Conservation (phyloP, 2,329 filamentous ascomycete species). For the Cladophialophora bantiana region DNA sequence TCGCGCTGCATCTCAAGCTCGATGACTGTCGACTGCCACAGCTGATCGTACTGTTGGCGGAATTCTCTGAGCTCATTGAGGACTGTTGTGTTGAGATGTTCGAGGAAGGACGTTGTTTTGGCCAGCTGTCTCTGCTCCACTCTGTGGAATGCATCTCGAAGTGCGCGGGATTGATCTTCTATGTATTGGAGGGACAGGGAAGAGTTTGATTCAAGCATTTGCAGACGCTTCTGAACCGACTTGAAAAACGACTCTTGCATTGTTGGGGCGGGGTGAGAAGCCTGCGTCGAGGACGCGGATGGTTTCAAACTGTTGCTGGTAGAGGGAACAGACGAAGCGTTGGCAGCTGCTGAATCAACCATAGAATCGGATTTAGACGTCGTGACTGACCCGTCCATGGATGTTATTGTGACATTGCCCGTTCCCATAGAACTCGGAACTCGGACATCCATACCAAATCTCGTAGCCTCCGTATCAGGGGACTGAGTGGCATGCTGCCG, state of each 20-base stretch:
- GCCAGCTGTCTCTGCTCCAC: slow-evolving; percentile 85
- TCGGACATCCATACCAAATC: not conserved
- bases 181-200: slow-evolving; percentile 95
- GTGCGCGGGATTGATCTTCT: slow-evolving; percentile 89
- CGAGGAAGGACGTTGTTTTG: slow-evolving; percentile 83
- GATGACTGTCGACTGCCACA: slow-evolving; percentile 94
- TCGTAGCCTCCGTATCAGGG: slow-evolving; percentile 8
- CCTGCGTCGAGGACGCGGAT: slow-evolving; percentile 53
- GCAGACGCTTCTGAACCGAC: slow-evolving; percentile 88
- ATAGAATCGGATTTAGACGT: slow-evolving; percentile 21
- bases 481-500: not conserved
- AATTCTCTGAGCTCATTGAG: slow-evolving; percentile 79
- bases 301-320: slow-evolving; percentile 36
- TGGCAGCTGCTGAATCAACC: slow-evolving; percentile 12
- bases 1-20: slow-evolving; percentile 89
- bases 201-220: slow-evolving; percentile 89
- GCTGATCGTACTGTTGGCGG: slow-evolving; percentile 87
- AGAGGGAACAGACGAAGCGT: slow-evolving; percentile 15
- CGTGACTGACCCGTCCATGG: slow-evolving; percentile 1
- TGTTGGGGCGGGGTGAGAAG: slow-evolving; percentile 70
- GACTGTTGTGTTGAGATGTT: slow-evolving; percentile 86
- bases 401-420: not conserved
- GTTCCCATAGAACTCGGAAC: not conserved
- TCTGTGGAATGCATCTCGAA: slow-evolving; percentile 84
- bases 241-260: slow-evolving; percentile 99